These are phyloP conservation scores for Pelargonium myrrhifolium DNA, from an alignment of 441 rosid genomes.

Conservation along the genomic window DNA sequence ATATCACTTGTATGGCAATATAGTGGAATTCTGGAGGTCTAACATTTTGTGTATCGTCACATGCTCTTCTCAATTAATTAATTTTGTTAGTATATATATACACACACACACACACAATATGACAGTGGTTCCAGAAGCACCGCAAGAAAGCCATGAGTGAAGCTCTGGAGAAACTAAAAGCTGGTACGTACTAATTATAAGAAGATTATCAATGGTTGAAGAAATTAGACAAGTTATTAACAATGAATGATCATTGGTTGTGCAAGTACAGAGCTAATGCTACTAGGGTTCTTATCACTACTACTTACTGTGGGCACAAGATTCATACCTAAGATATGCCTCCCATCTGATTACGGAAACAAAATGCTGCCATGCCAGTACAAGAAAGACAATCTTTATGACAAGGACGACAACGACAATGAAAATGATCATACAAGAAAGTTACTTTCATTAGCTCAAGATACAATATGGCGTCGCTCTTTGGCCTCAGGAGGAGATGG, in stretches of 20 bases:
- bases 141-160: constrained; percentile 48
- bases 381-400: no score
- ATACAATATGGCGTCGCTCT: constrained; percentile 28
- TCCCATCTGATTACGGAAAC: constrained; percentile 29
- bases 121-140: constrained; percentile 45
- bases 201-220: no score
- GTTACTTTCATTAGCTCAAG: constrained; percentile 25
- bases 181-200: no score
- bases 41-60: no score
- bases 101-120: no score
- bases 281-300: constrained; percentile 55
- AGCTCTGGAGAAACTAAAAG: constrained; percentile 60
- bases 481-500: constrained; percentile 27
- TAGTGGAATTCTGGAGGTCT: no score
- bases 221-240: no score
- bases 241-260: no score
- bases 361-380: constrained; percentile 48
- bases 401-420: neutral
- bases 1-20: no score
- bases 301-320: constrained; percentile 40
- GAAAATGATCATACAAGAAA: constrained; percentile 22
- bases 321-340: constrained; percentile 36
- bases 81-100: no score
- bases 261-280: constrained; percentile 40
- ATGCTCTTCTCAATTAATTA: no score